Percentiles rank a stretch among this genome's conserved stretches.
Evolutionary conservation across 1,284 basidiomycete species (phyloP).

Genomic region (Ganoderma meredithae): DNA sequence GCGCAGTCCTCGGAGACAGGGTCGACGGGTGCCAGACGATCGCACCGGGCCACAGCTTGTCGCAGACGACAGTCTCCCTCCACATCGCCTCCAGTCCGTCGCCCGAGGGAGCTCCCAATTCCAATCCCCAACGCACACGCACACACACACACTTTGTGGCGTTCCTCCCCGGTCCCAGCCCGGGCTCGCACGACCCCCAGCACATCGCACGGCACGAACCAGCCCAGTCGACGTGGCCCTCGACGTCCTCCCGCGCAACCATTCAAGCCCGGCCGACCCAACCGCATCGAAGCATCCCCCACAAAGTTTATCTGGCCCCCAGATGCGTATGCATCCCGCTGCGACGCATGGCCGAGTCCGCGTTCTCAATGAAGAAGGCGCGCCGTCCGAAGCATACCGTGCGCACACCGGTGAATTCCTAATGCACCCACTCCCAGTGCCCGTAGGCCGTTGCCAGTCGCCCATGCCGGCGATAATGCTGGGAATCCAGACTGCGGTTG

Average conservation of each 20-base stretch:
- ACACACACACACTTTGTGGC: background rate
- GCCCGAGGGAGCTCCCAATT: background rate
- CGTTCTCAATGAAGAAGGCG: conserved; percentile 1
- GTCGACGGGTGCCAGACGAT: background rate
- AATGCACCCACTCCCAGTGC: conserved; percentile 1
- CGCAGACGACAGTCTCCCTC: background rate
- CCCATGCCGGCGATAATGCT: background rate
- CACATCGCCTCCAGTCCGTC: background rate
- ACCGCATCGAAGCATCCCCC: background rate
- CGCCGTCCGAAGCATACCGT: conserved; percentile 1
- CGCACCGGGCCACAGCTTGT: background rate
- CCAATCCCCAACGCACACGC: background rate
- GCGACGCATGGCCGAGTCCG: background rate
- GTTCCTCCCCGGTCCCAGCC: background rate
- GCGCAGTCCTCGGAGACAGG: conserved; percentile 3
- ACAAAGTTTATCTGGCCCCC: background rate
- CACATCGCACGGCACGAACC: background rate
- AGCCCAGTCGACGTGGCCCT: background rate
- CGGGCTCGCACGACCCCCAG: background rate
- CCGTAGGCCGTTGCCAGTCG: conserved; percentile 2
- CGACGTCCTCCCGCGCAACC: conserved; percentile 1
- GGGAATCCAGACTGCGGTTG: conserved; percentile 1
- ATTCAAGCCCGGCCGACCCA: background rate
- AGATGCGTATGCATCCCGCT: background rate
- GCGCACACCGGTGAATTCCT: background rate